Evolutionary conservation across 345 rosid genomes (phyloP), one percentile per base, ranked within the genome.

Genomic region (Cochlearia excelsa): DNA sequence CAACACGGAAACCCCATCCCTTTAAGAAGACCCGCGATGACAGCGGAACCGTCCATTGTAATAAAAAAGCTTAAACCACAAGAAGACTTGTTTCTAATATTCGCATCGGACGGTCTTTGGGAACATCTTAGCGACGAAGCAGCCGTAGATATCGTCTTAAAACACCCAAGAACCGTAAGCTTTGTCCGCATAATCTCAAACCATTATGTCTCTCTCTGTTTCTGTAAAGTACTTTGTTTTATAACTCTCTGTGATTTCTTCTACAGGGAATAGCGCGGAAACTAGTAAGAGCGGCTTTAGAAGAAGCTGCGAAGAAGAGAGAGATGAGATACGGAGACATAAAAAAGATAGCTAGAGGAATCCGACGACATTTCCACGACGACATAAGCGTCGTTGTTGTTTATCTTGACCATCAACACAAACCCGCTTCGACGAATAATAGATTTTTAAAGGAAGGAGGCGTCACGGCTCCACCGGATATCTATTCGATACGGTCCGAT

Each of bases 71-170:
- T 88, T 26, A 80, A 63, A 67, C 79, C 86, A 67, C 23, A 16
- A 16, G 79, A 85, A 30, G 99, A 93, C 79, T 64, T 76, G 47
- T 93, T 93, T 74, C 76, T 93, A 55, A 86, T 92, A 67, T 92
- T 92, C 81, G 98, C 98, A 75, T 88, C 96, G 8, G 98, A 92
- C 69, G 98, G 99, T 77, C 94, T 93, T 40, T 93, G 99, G 99
- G 99, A 93, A 70, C 97, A 93, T 63, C 78, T 93, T 74, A 84
- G 77, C 29, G 99, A 93, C 63, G 80, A 88, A 81, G 79, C 80
- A 42, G 99, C 94, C 0, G 93, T 86, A 9, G 87, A 86, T 54
- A 89, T 93, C 43, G 99, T 93, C 48, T 72, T 74, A 40, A 89
- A 84, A 60, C 79, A 83, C 76, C 95, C 97, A 2, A 88, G 95